A percentile compares a stretch with the other conserved stretches of the same genome.
Conservation (phyloP, 371 early-diverging fungal species). For the Cokeromyces recurvatus region DNA sequence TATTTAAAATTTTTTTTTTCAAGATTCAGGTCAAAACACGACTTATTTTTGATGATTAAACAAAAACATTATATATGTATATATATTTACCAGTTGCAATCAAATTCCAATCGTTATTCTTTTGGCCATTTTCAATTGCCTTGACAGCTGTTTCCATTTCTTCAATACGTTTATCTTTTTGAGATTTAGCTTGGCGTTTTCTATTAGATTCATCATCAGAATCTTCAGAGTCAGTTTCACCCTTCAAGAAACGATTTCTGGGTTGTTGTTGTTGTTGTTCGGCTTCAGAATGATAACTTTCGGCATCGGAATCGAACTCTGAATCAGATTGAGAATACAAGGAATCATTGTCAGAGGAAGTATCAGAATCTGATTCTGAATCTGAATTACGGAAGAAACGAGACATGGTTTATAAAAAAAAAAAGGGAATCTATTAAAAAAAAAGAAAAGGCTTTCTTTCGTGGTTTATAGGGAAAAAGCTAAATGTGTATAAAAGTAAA, state of each 20-base stretch:
- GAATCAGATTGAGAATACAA: conserved; percentile 54
- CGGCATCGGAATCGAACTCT: conserved; percentile 43
- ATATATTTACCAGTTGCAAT: conserved; percentile 68
- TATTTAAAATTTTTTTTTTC: conserved; percentile 14
- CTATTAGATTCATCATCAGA: conserved; percentile 66
- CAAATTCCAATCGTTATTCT: conserved; percentile 88
- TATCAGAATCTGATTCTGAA: conserved; percentile 47
- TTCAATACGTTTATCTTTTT: conserved; percentile 83
- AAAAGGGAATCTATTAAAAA: too few relatives aligned
- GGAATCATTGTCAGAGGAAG: conserved; percentile 56
- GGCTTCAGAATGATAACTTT: conserved; percentile 33
- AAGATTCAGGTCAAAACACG: not conserved
- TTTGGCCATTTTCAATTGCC: conserved; percentile 69
- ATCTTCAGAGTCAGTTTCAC: conserved; percentile 50
- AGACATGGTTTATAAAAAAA: conserved; percentile 48
- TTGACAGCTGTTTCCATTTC: conserved; percentile 60
- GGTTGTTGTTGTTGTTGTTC: conserved; percentile 25
- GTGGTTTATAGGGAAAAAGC: too few relatives aligned
- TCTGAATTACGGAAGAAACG: conserved; percentile 65
- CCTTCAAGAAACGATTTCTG: conserved; percentile 44
- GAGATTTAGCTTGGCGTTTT: conserved; percentile 74
- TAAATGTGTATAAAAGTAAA: too few relatives aligned
- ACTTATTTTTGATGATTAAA: not conserved
- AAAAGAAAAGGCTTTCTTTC: too few relatives aligned
- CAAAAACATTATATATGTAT: too few relatives aligned